Evolutionary conservation across 1,284 basidiomycete genomes (phyloP), one percentile per base, ranked within the genome.

Genomic region (Inonotus obliquus): DNA sequence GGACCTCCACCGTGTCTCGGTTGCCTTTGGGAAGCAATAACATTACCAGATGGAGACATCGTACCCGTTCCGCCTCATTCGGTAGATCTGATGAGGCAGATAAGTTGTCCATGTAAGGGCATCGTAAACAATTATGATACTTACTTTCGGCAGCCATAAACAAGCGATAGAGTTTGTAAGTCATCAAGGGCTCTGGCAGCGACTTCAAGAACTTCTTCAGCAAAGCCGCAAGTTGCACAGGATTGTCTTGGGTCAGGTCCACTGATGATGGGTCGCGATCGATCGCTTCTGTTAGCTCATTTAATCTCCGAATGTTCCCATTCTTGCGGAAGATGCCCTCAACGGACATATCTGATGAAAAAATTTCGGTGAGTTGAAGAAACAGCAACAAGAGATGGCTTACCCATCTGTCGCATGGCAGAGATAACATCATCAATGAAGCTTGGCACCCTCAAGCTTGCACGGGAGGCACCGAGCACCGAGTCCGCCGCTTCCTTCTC

Each of bases 251-350:
- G 1, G 91, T 87, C 55, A 98, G 80, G 72, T 97, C 96, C 60
- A 98, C 95, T 3, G 89, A 86, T 1, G 86, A 83, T 2, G 92
- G 86, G 74, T 99, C 96, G 37, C 94, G 89, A 73, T 99, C 97
- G 59, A 99, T 89, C 17, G 91, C 86, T 65, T 99, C 96, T 2
- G 90, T 89, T 29, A 98, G 80, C 67, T 95, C 91, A 72, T 94
- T 94, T 63, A 98, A 80, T 61, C 94, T 84, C 57, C 95, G 85
- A 70, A 99, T 98, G 73, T 99, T 98, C 61, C 96, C 96, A 72
- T 98, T 98, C 79, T 97, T 96, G 59, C 96, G 85, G 83, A 99
- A 99, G 65, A 99, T 97, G 63, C 96, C 96, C 75, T 99, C 97
- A 41, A 99, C 83, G 4, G 96, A 98, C 90, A 99, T 94, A 75